Evolutionary conservation across 371 early-diverging fungal species (phyloP).

Genomic region (Mucor sp.): DNA sequence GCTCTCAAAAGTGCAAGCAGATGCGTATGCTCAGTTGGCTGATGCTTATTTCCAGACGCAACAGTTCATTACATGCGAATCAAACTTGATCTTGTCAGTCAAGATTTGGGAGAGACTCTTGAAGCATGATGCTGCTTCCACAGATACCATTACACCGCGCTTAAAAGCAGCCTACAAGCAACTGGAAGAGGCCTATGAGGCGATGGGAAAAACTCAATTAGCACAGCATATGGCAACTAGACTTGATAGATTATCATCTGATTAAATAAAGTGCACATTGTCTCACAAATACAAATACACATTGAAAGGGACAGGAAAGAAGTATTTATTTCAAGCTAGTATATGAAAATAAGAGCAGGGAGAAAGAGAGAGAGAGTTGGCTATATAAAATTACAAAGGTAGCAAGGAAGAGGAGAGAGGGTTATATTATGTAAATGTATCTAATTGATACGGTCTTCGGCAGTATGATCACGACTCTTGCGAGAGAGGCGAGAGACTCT

Average conservation of each 20-base stretch:
- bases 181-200: slow-evolving; percentile 30
- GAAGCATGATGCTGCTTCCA: background rate
- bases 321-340: background rate
- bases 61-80: slow-evolving; percentile 32
- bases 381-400: slow-evolving; percentile 5
- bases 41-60: slow-evolving; percentile 35
- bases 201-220: slow-evolving; percentile 37
- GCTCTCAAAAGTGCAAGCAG: slow-evolving; percentile 28
- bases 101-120: slow-evolving; percentile 38
- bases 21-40: slow-evolving; percentile 38
- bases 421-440: background rate
- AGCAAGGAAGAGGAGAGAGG: background rate
- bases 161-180: slow-evolving; percentile 26
- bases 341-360: background rate
- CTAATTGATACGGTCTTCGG: slow-evolving; percentile 16
- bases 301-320: background rate
- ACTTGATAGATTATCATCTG: background rate
- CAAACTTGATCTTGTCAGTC: slow-evolving; percentile 23
- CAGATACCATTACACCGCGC: background rate
- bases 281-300: background rate
- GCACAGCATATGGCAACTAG: slow-evolving; percentile 28
- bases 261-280: background rate
- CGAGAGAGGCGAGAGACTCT: slow-evolving; percentile 28
- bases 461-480: slow-evolving; percentile 16
- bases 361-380: background rate